Conservation (phyloP, 441 rosid genomes). For the Manihot esculenta region DNA sequence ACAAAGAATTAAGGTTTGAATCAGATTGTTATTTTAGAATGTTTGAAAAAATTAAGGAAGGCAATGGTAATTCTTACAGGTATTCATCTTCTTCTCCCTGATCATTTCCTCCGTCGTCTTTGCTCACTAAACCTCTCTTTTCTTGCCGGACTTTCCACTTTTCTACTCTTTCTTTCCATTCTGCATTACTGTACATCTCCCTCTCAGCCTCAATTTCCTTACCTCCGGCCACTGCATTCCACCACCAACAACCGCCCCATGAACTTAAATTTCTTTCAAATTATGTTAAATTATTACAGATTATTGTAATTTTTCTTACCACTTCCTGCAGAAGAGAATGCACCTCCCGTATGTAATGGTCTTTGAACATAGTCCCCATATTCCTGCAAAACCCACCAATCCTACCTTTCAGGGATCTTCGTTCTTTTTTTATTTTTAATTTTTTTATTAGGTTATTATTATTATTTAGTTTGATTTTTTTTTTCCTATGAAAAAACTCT, state of each 20-base stretch:
- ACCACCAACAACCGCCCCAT: neutral
- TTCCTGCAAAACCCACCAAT: constrained; percentile 44
- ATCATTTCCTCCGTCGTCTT: constrained; percentile 54
- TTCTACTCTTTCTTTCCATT: constrained; percentile 89
- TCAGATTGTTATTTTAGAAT: too few species aligned
- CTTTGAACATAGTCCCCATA: constrained; percentile 54
- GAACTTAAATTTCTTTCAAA: neutral
- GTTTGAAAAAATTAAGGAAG: too few species aligned
- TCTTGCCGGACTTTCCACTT: constrained; percentile 87
- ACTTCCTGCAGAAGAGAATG: constrained; percentile 75
- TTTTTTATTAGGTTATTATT: too few species aligned
- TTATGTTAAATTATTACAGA: neutral
- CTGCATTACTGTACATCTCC: constrained; percentile 59
- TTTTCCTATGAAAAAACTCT: too few species aligned
- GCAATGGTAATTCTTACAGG: constrained; percentile 41
- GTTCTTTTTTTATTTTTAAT: neutral
- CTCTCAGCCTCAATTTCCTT: constrained; percentile 74
- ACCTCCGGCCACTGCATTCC: constrained; percentile 40
- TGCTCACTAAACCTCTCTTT: constrained; percentile 73
- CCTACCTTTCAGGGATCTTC: neutral
- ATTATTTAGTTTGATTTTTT: too few species aligned
- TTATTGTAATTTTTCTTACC: constrained; percentile 35
- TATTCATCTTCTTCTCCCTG: constrained; percentile 71
- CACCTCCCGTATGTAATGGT: constrained; percentile 51
- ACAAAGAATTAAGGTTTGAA: neutral